Evolutionary conservation across 148 eudicot species (phyloP).

Genomic region (Camellia japonica): DNA sequence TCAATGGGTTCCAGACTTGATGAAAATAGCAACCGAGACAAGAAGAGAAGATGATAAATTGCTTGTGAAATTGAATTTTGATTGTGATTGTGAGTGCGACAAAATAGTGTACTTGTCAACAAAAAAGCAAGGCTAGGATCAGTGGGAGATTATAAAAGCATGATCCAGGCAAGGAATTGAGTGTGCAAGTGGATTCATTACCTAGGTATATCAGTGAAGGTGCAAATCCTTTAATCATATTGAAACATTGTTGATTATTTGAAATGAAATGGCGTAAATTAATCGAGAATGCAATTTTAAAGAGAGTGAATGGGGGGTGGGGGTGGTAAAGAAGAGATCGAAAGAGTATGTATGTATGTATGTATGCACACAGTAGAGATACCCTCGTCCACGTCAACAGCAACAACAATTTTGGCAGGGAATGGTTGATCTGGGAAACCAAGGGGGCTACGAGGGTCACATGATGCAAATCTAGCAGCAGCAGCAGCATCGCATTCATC

Average conservation of each 20-base stretch:
- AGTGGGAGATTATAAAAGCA: not conserved
- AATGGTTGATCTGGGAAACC: conserved; percentile 28
- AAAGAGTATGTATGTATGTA: not conserved
- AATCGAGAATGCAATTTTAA: not conserved
- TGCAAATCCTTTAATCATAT: not conserved
- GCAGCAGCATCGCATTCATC: not conserved
- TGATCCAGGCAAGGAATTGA: conserved; percentile 10
- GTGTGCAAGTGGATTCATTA: not conserved
- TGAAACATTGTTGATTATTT: not conserved
- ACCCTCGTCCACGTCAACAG: conserved; percentile 96
- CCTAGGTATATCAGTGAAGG: not conserved
- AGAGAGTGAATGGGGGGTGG: not conserved
- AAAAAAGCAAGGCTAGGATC: not conserved
- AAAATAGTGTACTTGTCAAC: not conserved
- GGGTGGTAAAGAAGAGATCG: not conserved
- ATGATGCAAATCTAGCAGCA: not conserved
- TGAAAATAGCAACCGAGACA: not conserved
- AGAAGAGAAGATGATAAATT: not conserved
- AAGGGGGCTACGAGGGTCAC: conserved; percentile 16
- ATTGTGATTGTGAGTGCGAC: not conserved
- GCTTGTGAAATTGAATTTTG: not conserved
- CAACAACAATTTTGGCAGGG: conserved; percentile 54
- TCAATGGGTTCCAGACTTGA: not conserved
- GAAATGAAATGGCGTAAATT: not conserved
- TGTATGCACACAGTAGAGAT: not conserved